Conservation (phyloP, 371 early-diverging fungal genomes). For the Entomophthora muscae region DNA sequence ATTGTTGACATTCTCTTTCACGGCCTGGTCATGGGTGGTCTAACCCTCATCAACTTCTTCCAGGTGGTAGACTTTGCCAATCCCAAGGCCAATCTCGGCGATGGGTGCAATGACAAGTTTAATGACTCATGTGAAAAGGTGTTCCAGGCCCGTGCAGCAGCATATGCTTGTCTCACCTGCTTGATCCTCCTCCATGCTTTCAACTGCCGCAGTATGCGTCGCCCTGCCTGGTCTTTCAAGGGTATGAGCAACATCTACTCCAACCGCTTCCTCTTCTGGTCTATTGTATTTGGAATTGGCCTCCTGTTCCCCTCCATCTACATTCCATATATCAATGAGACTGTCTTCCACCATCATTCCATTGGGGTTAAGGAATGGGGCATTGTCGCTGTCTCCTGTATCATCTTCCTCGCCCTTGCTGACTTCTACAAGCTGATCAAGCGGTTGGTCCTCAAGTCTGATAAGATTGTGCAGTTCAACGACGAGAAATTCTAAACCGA, state of each 20-base stretch:
- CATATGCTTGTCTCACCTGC: constrained; percentile 43
- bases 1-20: constrained; percentile 51
- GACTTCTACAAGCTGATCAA: constrained; percentile 30
- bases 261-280: constrained; percentile 35
- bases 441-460: constrained; percentile 8
- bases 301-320: constrained; percentile 41
- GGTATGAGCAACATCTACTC: constrained; percentile 20
- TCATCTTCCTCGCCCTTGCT: constrained; percentile 33
- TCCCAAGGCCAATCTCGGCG: constrained; percentile 15
- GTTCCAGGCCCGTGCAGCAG: constrained; percentile 53
- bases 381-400: constrained; percentile 29
- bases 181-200: constrained; percentile 47
- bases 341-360: constrained; percentile 41
- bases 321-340: constrained; percentile 42
- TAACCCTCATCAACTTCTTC: constrained; percentile 48
- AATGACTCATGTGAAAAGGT: constrained; percentile 36
- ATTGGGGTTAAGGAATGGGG: constrained; percentile 59
- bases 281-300: constrained; percentile 27
- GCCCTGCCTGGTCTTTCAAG: constrained; percentile 31
- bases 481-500: no score
- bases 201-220: constrained; percentile 45
- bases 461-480: not conserved
- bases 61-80: constrained; percentile 29
- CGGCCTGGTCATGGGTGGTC: constrained; percentile 42
- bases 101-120: constrained; percentile 39